Base-by-base conservation (phyloP, 2,329 filamentous ascomycete species). In the Alternaria solani region DNA sequence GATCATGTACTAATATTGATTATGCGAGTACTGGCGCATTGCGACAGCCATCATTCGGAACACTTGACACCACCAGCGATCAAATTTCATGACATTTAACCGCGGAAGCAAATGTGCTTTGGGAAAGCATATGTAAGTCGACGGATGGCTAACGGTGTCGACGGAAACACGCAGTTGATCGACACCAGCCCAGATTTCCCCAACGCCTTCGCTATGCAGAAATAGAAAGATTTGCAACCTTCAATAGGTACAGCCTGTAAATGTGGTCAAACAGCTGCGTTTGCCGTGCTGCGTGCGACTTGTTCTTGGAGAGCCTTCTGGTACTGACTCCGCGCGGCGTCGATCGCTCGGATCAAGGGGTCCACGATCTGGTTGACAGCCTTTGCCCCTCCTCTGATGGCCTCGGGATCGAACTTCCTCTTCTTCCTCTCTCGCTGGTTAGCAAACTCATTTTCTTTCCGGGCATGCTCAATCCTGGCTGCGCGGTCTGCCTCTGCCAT, bases 401-500 rank as follows among this genome's bases (percentile, higher is more conserved):
- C 86, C 41, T 87, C 86, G 18, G 88, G 81, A 72, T 91, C 91
- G 76, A 91, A 88, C 60, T 86, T 87, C 26, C 90, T 83, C 79
- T 90, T 92, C 79, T 90, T 91, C 7, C 90, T 89, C 0, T 93
- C 95, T 63, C 85, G 85, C 70, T 91, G 84, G 68, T 89, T 90
- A 59, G 91, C 83, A 57, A 90, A 87, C 53, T 89, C 85, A 16
- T 92, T 90, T 69, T 93, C 88, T 65, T 86, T 85, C 78, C 90
- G 92, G 61, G 88, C 82, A 52, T 83, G 84, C 42, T 88, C 86
- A 16, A 96, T 86, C 54, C 88, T 83, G n/a, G 85, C 83, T 52
- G 89, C 83, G 30, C 92, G 86, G 63, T 92, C 91, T 55, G 82
- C 83, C 72, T 97, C 94, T 0, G 95, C 95, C 69, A 92, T 89